Evolutionary conservation across 768 basidiomycete genomes (phyloP).

Genomic region (Gymnopilus junonius): DNA sequence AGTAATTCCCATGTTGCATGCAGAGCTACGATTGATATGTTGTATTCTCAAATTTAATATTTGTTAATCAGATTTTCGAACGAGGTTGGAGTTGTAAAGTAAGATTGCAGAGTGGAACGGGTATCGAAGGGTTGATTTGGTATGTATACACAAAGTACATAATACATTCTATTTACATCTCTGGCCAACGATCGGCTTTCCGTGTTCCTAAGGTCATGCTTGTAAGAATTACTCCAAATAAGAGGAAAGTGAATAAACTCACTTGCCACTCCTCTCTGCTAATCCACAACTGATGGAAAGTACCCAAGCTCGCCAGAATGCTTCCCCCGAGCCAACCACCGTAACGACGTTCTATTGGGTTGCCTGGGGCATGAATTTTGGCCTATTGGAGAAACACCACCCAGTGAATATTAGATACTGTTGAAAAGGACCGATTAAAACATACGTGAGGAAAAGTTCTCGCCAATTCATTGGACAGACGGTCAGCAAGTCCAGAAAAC

Average conservation of each 20-base stretch:
- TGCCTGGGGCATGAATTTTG: constrained; percentile 92
- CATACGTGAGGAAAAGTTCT: constrained; percentile 81
- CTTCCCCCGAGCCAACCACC: constrained; percentile 97
- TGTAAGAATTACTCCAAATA: not conserved
- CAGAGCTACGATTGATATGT: constrained; percentile 20
- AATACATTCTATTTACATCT: constrained; percentile 74
- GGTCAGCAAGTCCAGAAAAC: constrained; percentile 84
- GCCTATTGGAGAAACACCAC: constrained; percentile 46
- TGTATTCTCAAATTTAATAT: constrained; percentile 14
- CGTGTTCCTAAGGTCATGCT: constrained; percentile 64
- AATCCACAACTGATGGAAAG: constrained; percentile 98
- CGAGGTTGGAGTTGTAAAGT: not conserved
- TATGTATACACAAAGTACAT: constrained; percentile 4
- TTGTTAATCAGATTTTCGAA: not conserved
- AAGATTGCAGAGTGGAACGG: not conserved
- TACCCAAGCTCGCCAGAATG: constrained; percentile 92
- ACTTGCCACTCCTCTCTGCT: constrained; percentile 94
- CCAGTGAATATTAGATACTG: not conserved
- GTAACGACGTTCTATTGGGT: constrained; percentile 87
- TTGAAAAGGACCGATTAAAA: constrained; percentile 15
- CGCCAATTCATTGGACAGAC: constrained; percentile 76
- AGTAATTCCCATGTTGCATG: constrained; percentile 11
- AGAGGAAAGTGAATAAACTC: constrained; percentile 23
- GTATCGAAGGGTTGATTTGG: constrained; percentile 1
- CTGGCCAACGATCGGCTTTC: constrained; percentile 80